Conservation (phyloP, 495 filamentous ascomycete species). For the Aspergillus conjunctus region DNA sequence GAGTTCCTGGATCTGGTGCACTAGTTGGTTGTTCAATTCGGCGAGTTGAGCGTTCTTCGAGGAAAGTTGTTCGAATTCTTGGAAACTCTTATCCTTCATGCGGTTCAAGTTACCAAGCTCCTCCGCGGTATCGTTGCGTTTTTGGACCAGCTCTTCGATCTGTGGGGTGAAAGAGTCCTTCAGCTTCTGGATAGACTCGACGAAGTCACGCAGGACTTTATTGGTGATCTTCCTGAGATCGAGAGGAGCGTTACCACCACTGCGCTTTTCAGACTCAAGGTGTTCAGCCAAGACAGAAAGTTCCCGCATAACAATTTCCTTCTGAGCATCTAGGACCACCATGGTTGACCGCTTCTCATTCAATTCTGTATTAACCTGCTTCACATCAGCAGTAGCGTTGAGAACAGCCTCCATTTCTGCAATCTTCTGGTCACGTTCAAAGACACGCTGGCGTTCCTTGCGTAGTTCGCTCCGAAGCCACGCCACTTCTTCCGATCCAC, state of each 20-base stretch:
- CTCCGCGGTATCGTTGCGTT: slow-evolving; percentile 77
- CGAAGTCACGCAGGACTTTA: slow-evolving; percentile 83
- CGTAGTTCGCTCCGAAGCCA: slow-evolving; percentile 76
- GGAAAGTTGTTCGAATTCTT: slow-evolving; percentile 92
- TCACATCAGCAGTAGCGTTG: slow-evolving; percentile 74
- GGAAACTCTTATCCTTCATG: slow-evolving; percentile 85
- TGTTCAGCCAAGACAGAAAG: slow-evolving; percentile 84
- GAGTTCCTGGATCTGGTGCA: slow-evolving; percentile 88
- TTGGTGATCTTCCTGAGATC: slow-evolving; percentile 78
- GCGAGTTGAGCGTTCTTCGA: slow-evolving; percentile 91
- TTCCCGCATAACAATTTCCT: slow-evolving; percentile 92
- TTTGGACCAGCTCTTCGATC: slow-evolving; percentile 82
- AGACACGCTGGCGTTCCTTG: slow-evolving; percentile 75
- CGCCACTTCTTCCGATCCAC: slow-evolving; percentile 66
- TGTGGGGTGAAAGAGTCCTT: slow-evolving; percentile 75
- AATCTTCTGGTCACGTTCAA: slow-evolving; percentile 76
- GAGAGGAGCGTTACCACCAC: slow-evolving; percentile 56
- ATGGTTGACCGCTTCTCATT: slow-evolving; percentile 95
- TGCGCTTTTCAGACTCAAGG: slow-evolving; percentile 66
- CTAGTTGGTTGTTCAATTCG: slow-evolving; percentile 91
- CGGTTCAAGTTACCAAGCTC: slow-evolving; percentile 77
- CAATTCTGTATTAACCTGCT: slow-evolving; percentile 81
- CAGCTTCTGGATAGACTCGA: slow-evolving; percentile 79
- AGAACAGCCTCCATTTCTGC: slow-evolving; percentile 78
- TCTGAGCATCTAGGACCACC: slow-evolving; percentile 90